Evolutionary conservation across 1,139 yeast species (phyloP).

Genomic region (Geotrichum aggregatum): DNA sequence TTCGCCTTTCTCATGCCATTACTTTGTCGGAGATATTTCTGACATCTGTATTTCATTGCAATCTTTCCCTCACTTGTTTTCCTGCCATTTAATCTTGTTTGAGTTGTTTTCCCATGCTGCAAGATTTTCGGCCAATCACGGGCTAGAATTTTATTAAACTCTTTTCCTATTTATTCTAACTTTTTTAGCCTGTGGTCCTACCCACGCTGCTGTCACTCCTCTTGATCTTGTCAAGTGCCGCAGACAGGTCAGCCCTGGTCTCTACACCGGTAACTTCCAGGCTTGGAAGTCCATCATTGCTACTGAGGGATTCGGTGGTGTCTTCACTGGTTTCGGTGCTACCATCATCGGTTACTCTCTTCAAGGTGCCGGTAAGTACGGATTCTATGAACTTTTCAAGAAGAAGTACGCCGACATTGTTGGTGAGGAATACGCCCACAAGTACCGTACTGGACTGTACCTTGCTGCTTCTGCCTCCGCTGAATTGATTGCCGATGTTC

Average conservation of each 20-base stretch:
- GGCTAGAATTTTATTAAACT: background rate
- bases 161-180: background rate
- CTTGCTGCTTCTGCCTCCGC: conserved; percentile 77
- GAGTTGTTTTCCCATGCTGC: background rate
- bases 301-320: conserved; percentile 58
- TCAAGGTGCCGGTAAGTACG: conserved; percentile 87
- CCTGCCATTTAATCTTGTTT: conserved; percentile 3
- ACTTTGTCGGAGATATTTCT: conserved; percentile 50
- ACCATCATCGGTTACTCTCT: conserved; percentile 76
- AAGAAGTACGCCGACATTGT: conserved; percentile 55
- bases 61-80: conserved; percentile 23
- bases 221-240: conserved; percentile 76
- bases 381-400: conserved; percentile 76
- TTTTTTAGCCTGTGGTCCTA: conserved; percentile 72
- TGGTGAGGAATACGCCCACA: conserved; percentile 53
- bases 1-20: background rate
- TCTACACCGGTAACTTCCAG: conserved; percentile 60
- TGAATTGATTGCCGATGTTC: conserved; percentile 74
- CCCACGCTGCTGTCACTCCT: conserved; percentile 75
- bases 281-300: conserved; percentile 63
- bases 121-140: conserved; percentile 4
- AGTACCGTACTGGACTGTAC: conserved; percentile 60
- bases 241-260: conserved; percentile 60
- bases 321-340: conserved; percentile 74
- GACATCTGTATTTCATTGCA: too few species aligned